phyloP scores from a whole-genome alignment of 306 rosid genomes.

The Quercus cerris region DNA sequence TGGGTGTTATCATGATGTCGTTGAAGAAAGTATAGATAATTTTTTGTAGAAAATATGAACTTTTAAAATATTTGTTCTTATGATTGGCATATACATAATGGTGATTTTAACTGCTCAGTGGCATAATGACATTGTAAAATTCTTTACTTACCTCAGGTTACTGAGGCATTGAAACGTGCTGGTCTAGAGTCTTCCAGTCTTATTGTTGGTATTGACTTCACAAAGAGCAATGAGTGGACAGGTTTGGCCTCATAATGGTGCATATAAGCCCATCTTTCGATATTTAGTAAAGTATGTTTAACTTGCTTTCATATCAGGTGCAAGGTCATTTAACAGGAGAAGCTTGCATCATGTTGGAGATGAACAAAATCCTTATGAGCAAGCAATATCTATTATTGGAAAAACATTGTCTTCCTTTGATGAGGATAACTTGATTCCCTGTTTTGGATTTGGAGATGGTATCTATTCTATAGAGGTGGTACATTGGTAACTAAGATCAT shows the following conservation, averaged over 20 bases:
- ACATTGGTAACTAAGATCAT: no score
- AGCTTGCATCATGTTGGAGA: no score
- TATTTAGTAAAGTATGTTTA: conserved; percentile 18
- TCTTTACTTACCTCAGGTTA: conserved; percentile 53
- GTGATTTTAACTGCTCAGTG: neutral
- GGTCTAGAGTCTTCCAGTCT: conserved; percentile 95
- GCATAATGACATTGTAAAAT: conserved; percentile 14
- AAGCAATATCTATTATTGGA: no score
- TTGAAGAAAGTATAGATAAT: neutral
- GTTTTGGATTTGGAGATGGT: no score
- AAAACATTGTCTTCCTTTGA: no score
- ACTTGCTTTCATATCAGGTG: conserved; percentile 1
- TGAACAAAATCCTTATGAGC: no score
- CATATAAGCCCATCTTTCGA: neutral
- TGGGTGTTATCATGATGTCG: neutral
- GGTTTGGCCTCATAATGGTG: conserved; percentile 48
- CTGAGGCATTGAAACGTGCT: conserved; percentile 73
- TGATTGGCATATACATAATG: conserved; percentile 1
- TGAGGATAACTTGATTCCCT: no score
- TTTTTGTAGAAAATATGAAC: neutral
- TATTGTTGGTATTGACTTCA: conserved; percentile 92
- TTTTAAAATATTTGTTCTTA: neutral
- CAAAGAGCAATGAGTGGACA: conserved; percentile 99
- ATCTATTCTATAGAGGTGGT: no score
- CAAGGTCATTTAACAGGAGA: no score